A percentile compares a stretch with the other conserved stretches of the same genome.
Evolutionary conservation across 441 rosid species (phyloP).

Genomic region (Corymbia citriodora): DNA sequence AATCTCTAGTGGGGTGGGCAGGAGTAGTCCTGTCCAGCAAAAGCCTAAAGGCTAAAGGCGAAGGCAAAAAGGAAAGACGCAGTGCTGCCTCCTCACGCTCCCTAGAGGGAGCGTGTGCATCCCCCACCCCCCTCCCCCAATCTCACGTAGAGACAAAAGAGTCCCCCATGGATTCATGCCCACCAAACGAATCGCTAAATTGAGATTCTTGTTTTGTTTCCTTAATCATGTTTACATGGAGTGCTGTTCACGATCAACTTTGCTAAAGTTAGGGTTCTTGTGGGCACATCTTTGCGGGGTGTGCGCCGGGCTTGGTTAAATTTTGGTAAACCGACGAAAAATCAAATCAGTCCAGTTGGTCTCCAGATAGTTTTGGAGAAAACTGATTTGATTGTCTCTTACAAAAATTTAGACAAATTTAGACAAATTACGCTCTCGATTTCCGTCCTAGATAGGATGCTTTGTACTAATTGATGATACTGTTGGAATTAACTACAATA

Average conservation of each 20-base stretch:
- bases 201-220: background rate
- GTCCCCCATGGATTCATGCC: background rate
- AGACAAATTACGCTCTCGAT: background rate
- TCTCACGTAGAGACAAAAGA: background rate
- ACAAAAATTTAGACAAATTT: background rate
- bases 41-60: background rate
- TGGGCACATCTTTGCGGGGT: background rate
- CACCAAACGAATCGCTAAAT: background rate
- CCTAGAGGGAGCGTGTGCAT: background rate
- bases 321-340: background rate
- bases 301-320: background rate
- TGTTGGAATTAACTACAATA: background rate
- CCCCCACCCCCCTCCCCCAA: background rate
- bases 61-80: background rate
- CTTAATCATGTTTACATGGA: background rate
- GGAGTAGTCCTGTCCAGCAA: background rate
- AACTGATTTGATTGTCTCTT: background rate
- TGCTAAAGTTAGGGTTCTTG: background rate
- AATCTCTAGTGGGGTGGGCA: background rate
- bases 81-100: background rate
- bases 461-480: background rate
- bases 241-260: background rate
- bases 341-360: background rate
- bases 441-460: background rate
- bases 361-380: background rate